Conservation (phyloP, 179 eudicot genomes). For the Vitellaria paradoxa region DNA sequence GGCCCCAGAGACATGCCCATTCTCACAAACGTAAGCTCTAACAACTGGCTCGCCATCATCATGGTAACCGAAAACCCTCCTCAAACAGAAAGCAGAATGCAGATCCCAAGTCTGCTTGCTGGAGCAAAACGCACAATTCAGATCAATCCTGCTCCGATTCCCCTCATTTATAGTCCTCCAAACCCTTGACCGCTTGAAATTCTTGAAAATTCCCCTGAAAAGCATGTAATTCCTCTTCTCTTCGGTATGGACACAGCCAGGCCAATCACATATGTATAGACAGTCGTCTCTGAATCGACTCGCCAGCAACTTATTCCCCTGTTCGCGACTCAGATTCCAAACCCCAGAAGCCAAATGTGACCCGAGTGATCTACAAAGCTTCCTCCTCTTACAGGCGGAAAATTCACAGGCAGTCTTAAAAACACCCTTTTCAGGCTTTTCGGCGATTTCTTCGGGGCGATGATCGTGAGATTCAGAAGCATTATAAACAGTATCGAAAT, state of each 20-base stretch:
- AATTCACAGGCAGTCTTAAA: slow-evolving; percentile 8
- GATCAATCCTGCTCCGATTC: slow-evolving; percentile 43
- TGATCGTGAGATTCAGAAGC: slow-evolving; percentile 40
- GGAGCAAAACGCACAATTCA: slow-evolving; percentile 75
- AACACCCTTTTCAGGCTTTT: slow-evolving; percentile 11
- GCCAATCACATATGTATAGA: slow-evolving; percentile 90
- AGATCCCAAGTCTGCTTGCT: slow-evolving; percentile 77
- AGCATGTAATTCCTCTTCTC: slow-evolving; percentile 87
- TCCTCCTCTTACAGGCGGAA: slow-evolving; percentile 41
- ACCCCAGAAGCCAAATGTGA: slow-evolving; percentile 72
- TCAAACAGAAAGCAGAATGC: slow-evolving; percentile 91
- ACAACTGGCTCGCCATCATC: slow-evolving; percentile 96
- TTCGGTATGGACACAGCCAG: slow-evolving; percentile 82
- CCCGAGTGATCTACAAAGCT: slow-evolving; percentile 29
- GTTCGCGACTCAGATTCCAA: slow-evolving; percentile 79
- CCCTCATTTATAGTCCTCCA: slow-evolving; percentile 95
- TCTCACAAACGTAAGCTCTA: slow-evolving; percentile 90
- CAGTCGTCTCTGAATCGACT: slow-evolving; percentile 79
- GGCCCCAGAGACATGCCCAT: slow-evolving; percentile 98
- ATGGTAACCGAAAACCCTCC: slow-evolving; percentile 78
- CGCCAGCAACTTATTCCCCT: slow-evolving; percentile 79
- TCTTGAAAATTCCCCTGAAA: slow-evolving; percentile 82
- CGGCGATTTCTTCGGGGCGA: slow-evolving; percentile 1
- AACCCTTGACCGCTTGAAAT: slow-evolving; percentile 71
- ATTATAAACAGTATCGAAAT: slow-evolving; percentile 62